Evolutionary conservation across 805 yeast genomes (phyloP), one percentile per base, ranked within the genome.

Genomic region (Candida montana): DNA sequence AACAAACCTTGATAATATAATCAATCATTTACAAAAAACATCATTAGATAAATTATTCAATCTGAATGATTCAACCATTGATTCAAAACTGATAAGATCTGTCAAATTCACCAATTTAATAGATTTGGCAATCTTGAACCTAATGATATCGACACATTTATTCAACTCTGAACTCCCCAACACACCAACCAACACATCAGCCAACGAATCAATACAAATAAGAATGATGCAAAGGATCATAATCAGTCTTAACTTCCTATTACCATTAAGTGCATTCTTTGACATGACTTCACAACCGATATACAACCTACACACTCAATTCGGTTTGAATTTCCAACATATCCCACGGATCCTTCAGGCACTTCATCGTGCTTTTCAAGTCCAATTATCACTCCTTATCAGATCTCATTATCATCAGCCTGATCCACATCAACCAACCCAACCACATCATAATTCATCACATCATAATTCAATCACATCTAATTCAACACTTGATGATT

Each of bases 341-440:
- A 40, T 48, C 10, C 50, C 52, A 4, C 41, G 43, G 37, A 45
- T 47, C 33, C 40, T 33, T 9, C 46, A 39, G 21, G 37, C 45
- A 7, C 37, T 40, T 7, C 47, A 42, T 19, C 46, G 49, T 10
- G 37, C 33, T 8, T 46, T 46, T 33, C 50, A 49, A 18, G 41
- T 45, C 10, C 46, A 41, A 7, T 20, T 44, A n/a, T 37, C 52
- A 2, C 11, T 48, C 7, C 12, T 41, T 18, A 16, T 42, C 13
- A 48, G 52, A 31, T 15, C 43, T 8, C 31, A 31, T 20, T 35
- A 35, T 20, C 35, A 31, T 29, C 7, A 10, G 5, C 15, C 31
- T 9, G n/a, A n/a, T n/a, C n/a, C 24, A 21, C 24, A 21, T 21
- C 24, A n/a, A n/a, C n/a, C n/a, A n/a, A n/a, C n/a, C n/a, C n/a